A percentile compares a stretch with the other conserved stretches of the same genome.
Evolutionary conservation across 345 rosid species (phyloP).

Genomic region (Populus pruinosa): DNA sequence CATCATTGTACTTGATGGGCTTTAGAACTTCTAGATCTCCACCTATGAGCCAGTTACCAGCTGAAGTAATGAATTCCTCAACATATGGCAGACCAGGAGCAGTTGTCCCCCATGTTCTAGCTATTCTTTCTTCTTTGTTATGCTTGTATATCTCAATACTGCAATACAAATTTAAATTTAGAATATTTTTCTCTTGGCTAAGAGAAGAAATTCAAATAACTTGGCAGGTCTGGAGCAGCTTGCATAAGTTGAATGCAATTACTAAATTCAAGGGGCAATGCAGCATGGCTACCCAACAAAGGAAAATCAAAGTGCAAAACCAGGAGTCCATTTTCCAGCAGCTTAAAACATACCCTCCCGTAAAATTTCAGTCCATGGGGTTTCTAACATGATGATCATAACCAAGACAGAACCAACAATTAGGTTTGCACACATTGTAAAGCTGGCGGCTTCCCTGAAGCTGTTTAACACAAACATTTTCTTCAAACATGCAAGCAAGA

Average conservation of each 20-base stretch:
- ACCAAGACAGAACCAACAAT: background rate
- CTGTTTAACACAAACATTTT: background rate
- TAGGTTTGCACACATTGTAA: background rate
- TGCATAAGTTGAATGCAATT: background rate
- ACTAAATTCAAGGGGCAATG: background rate
- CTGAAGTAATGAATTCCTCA: constrained; percentile 62
- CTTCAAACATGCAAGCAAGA: background rate
- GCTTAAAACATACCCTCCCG: background rate
- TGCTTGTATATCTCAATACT: constrained; percentile 90
- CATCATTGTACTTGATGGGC: constrained; percentile 81
- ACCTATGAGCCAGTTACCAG: constrained; percentile 96
- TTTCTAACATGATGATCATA: background rate
- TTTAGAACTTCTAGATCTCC: constrained; percentile 81
- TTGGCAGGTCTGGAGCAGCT: background rate
- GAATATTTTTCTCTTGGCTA: background rate
- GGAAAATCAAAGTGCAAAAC: background rate
- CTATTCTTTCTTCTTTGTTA: constrained; percentile 87
- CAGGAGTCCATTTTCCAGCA: background rate
- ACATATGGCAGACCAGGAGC: constrained; percentile 88
- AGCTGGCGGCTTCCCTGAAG: background rate
- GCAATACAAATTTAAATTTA: constrained; percentile 14
- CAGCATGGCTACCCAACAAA: background rate
- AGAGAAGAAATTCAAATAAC: background rate
- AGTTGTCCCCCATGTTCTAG: constrained; percentile 94
- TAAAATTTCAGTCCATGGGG: background rate